Base-by-base conservation (phyloP, 495 filamentous ascomycete species). In the Hyaloscypha finlandica region DNA sequence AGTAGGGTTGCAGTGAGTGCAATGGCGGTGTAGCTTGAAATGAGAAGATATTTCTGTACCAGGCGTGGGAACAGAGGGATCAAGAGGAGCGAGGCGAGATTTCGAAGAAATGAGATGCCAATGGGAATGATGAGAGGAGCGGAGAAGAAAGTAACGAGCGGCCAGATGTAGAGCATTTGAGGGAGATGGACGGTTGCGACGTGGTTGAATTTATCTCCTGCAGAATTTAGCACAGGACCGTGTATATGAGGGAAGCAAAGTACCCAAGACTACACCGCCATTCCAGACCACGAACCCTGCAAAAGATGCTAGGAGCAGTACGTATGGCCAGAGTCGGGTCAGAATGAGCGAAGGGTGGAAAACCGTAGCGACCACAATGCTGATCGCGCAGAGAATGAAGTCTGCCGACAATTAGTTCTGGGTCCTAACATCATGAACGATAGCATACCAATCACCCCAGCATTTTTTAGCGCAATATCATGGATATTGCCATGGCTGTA, bases 111-210 rank as follows among this genome's bases (percentile, higher is more conserved):
- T 3, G 61, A 66, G 54, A 83, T 67, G 11, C 78, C 3, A 6
- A 84, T 85, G 1, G 86, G 81, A 20, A 89, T 65, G 8, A 94
- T 73, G 14, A 97, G 79, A 1, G 95, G 94, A 61, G 86, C 86
- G 1, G 94, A 97, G 81, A 97, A 97, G 81, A 97, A 96, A 39
- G 82, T 74, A 37, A 95, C 85, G 74, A 95, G 92, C 2, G 93
- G 89, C 89, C 92, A 94, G 72, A 98, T 87, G 75, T 99, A 99
- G 39, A 97, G 88, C 86, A 98, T 90, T 76, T 99, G 95, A 2
- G 95, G 83, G 53, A 97, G 75, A 72, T 99, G 96, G 22, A 98
- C 75, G 8, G 92, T 92, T 4, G 93, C 92, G 64, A 93, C 81
- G 74, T 99, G 95, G 72, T 96, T 97, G 31, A 90, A 89, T 80